phyloP scores from a whole-genome alignment of 768 basidiomycete genomes.

The Hemileccinum rubropunctum region DNA sequence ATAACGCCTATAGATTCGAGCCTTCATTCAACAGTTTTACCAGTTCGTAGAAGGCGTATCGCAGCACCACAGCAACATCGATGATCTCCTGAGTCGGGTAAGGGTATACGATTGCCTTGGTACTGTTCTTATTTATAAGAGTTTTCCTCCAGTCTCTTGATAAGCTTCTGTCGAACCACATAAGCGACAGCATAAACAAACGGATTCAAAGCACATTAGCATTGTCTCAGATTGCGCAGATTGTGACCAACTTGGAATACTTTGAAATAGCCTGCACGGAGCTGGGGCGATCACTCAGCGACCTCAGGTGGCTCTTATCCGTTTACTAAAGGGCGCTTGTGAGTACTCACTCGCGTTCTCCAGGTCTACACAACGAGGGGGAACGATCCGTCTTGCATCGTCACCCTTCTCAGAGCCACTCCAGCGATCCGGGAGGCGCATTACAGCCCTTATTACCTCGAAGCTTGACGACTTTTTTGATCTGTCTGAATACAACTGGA shows the following conservation, averaged over 20 bases:
- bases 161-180: constrained; percentile 68
- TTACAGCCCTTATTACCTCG: constrained; percentile 78
- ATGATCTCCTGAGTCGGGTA: constrained; percentile 88
- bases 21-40: constrained; percentile 93
- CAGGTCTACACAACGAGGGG: constrained; percentile 82
- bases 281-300: constrained; percentile 80
- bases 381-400: constrained; percentile 68
- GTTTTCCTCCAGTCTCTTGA: constrained; percentile 69
- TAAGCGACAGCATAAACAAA: constrained; percentile 72
- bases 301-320: constrained; percentile 58
- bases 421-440: constrained; percentile 65
- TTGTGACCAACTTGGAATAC: constrained; percentile 90
- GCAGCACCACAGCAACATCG: constrained; percentile 87
- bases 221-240: constrained; percentile 88
- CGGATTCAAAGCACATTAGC: constrained; percentile 74
- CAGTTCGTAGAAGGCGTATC: constrained; percentile 94
- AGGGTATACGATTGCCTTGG: constrained; percentile 2
- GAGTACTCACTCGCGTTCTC: constrained; percentile 4
- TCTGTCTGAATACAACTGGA: constrained; percentile 94
- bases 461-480: constrained; percentile 97
- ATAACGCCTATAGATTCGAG: constrained; percentile 57
- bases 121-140: background rate
- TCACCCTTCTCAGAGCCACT: constrained; percentile 70
- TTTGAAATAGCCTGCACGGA: constrained; percentile 84
- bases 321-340: background rate